phyloP scores from a whole-genome alignment of 805 yeast species.

The Hanseniaspora clermontiae region DNA sequence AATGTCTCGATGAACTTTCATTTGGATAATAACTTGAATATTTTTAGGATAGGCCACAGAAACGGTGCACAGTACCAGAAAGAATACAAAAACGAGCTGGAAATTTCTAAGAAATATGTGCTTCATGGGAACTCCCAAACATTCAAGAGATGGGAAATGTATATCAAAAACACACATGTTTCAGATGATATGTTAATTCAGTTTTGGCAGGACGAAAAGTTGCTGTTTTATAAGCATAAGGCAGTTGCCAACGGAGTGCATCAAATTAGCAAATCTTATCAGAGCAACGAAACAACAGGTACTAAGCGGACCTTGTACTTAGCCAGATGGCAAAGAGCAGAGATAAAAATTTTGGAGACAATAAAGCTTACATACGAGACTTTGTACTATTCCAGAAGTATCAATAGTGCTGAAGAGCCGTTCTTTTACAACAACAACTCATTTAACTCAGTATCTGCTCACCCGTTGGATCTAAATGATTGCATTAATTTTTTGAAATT shows the following conservation, averaged over 20 bases:
- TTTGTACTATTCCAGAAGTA: conserved; percentile 35
- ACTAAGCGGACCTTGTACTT: conserved; percentile 40
- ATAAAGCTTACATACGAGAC: conserved; percentile 75
- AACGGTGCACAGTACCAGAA: neutral
- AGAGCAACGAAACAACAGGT: conserved; percentile 12
- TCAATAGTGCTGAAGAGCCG: conserved; percentile 7
- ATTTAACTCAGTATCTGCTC: conserved; percentile 8
- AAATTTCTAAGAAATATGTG: conserved; percentile 19
- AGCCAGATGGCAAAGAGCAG: conserved; percentile 48
- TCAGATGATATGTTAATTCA: conserved; percentile 23
- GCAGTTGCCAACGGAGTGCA: conserved; percentile 4
- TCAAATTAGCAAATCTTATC: conserved; percentile 13
- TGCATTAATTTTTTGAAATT: conserved; percentile 60
- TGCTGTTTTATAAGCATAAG: conserved; percentile 20
- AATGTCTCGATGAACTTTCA: conserved; percentile 72
- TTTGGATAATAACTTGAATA: conserved; percentile 53
- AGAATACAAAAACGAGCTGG: conserved; percentile 2
- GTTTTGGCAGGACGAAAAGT: conserved; percentile 27
- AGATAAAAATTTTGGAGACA: conserved; percentile 64
- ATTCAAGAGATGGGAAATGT: conserved; percentile 13
- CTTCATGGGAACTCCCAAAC: conserved; percentile 26
- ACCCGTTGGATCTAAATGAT: conserved; percentile 39
- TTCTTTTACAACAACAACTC: conserved; percentile 7
- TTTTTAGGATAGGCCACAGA: conserved; percentile 4
- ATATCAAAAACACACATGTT: neutral